Evolutionary conservation across 768 basidiomycete species (phyloP).

Genomic region (Pleurotus pulmonarius): DNA sequence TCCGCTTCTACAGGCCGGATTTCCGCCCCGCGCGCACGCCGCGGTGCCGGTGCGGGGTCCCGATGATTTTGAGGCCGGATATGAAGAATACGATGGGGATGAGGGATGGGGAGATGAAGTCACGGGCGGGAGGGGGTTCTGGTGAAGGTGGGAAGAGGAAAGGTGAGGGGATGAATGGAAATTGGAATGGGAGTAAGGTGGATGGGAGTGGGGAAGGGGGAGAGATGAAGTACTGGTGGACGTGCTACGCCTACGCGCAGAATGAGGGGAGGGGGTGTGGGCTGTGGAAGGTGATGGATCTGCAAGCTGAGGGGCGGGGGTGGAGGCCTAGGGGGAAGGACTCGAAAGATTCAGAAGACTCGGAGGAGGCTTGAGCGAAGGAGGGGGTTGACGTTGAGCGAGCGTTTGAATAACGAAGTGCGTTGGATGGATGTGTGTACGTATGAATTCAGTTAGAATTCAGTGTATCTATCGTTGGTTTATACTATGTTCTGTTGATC

Average conservation of each 20-base stretch:
- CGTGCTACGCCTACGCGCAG: constrained; percentile 76
- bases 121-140: neutral
- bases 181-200: neutral
- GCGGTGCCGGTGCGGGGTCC: constrained; percentile 68
- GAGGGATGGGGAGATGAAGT: too few relatives aligned
- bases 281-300: constrained; percentile 73
- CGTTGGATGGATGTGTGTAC: too few relatives aligned
- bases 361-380: too few relatives aligned
- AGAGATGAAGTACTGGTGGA: constrained; percentile 65
- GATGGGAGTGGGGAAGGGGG: neutral
- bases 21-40: constrained; percentile 65
- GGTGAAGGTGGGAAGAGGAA: constrained; percentile 41
- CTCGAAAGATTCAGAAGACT: too few relatives aligned
- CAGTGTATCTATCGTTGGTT: too few relatives aligned
- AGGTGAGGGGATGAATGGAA: constrained; percentile 42
- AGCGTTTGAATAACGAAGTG: too few relatives aligned
- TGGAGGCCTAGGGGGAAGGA: neutral
- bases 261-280: constrained; percentile 82
- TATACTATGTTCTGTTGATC: too few relatives aligned
- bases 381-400: too few relatives aligned
- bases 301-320: constrained; percentile 56
- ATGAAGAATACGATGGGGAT: constrained; percentile 34
- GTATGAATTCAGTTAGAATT: too few relatives aligned
- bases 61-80: constrained; percentile 68
- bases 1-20: constrained; percentile 84